These are phyloP conservation scores for Phytophthora multivora DNA, from an alignment of 352 stramenopile species.

Conservation along the genomic window DNA sequence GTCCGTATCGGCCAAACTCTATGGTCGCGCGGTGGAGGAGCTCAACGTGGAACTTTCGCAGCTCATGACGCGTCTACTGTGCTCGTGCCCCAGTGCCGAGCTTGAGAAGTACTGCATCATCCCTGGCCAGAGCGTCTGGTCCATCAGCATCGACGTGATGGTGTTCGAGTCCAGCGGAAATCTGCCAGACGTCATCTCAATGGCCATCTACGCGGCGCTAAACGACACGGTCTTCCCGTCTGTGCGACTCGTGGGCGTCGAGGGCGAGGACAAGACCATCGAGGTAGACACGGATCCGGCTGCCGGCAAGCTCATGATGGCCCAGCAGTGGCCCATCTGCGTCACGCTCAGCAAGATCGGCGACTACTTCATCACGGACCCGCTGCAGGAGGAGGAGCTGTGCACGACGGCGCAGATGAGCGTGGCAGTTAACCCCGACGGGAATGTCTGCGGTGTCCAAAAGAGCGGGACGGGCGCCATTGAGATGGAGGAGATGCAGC, in stretches of 20 bases:
- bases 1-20: conserved; percentile 76
- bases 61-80: conserved; percentile 73
- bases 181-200: conserved; percentile 74
- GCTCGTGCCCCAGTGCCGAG: conserved; percentile 54
- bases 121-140: conserved; percentile 75
- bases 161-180: conserved; percentile 84
- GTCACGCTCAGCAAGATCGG: conserved; percentile 80
- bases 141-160: conserved; percentile 74
- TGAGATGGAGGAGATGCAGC: conserved; percentile 77
- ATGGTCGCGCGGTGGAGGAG: conserved; percentile 71
- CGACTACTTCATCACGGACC: conserved; percentile 68
- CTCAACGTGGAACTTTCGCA: conserved; percentile 82
- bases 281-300: conserved; percentile 79
- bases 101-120: conserved; percentile 71
- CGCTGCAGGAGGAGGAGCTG: conserved; percentile 77
- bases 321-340: conserved; percentile 68
- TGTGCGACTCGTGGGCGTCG: conserved; percentile 71
- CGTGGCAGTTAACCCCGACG: conserved; percentile 65
- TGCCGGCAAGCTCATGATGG: conserved; percentile 56
- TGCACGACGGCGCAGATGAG: conserved; percentile 78
- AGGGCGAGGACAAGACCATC: conserved; percentile 77
- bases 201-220: conserved; percentile 81
- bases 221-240: conserved; percentile 79
- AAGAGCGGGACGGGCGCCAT: conserved; percentile 75
- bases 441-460: conserved; percentile 71